phyloP scores from a whole-genome alignment of 164 flowering plant genomes.

The Saururus chinensis region DNA sequence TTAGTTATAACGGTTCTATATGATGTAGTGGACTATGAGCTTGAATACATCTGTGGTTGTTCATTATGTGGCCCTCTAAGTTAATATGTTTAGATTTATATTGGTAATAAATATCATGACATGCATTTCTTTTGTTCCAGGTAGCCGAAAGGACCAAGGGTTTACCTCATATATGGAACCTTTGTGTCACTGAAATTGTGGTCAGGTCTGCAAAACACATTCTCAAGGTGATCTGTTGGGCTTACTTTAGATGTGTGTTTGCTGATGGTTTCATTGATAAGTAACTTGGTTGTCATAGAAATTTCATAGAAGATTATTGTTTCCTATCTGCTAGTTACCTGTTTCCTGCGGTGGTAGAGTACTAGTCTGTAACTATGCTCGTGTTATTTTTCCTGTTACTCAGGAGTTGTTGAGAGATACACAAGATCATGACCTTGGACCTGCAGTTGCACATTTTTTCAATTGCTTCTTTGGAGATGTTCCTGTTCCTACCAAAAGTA shows the following conservation, averaged over 20 bases:
- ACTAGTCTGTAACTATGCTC: background rate
- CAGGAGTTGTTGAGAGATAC: slow-evolving; percentile 81
- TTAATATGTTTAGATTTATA: too few species aligned
- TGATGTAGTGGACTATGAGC: too few species aligned
- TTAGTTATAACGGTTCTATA: too few species aligned
- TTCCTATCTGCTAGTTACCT: too few species aligned
- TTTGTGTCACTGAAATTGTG: slow-evolving; percentile 71
- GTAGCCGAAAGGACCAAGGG: slow-evolving; percentile 77
- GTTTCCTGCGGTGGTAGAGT: too few species aligned
- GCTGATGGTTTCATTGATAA: background rate
- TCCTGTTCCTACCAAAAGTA: slow-evolving; percentile 27
- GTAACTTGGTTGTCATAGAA: too few species aligned
- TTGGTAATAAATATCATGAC: too few species aligned
- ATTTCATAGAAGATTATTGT: too few species aligned
- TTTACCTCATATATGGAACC: slow-evolving; percentile 90
- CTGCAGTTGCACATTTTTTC: slow-evolving; percentile 68
- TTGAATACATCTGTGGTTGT: too few species aligned
- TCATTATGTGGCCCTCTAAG: too few species aligned
- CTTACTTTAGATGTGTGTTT: background rate
- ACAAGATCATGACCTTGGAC: slow-evolving; percentile 85
- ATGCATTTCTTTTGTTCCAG: too few species aligned
- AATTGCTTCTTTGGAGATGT: slow-evolving; percentile 80
- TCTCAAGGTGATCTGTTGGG: slow-evolving; percentile 49
- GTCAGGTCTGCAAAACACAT: slow-evolving; percentile 92
- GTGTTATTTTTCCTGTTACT: slow-evolving; percentile 4